Conservation (phyloP, 305 asterid species). For the Coffea humblotiana region DNA sequence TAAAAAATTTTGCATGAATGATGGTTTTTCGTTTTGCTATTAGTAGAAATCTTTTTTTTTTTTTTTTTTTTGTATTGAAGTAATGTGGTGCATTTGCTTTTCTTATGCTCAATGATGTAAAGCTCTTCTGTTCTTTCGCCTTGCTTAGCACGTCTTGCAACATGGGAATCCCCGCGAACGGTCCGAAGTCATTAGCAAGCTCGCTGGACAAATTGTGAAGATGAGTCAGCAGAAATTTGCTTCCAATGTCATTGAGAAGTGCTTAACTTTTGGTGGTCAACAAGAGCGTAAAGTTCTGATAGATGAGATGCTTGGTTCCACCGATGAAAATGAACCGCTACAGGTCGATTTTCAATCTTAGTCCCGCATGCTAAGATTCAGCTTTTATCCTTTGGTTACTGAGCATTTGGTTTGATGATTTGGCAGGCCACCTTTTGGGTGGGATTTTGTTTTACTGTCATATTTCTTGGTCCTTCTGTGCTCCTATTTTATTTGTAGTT, state of each 20-base stretch:
- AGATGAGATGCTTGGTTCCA: slow-evolving; percentile 82
- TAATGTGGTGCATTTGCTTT: not conserved
- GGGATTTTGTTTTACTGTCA: not conserved
- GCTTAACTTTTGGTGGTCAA: slow-evolving; percentile 64
- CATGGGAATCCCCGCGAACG: slow-evolving; percentile 75
- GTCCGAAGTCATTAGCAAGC: slow-evolving; percentile 59
- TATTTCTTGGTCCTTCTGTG: not conserved
- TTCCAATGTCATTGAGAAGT: slow-evolving; percentile 80
- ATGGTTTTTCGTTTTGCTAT: not conserved
- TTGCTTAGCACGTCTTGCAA: slow-evolving; percentile 72
- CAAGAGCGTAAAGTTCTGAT: slow-evolving; percentile 69
- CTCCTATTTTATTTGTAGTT: not conserved
- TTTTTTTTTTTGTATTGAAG: not conserved
- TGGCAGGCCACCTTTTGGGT: not conserved
- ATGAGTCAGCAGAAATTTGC: slow-evolving; percentile 92
- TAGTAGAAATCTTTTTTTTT: not conserved
- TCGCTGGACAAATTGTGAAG: slow-evolving; percentile 78
- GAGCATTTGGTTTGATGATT: not conserved
- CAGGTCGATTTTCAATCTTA: slow-evolving; percentile 46
- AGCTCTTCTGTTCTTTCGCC: slow-evolving; percentile 6
- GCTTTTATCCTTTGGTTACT: not conserved
- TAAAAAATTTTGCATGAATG: not conserved
- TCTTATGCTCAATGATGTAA: not conserved
- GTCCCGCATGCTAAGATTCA: not conserved
- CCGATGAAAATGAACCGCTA: slow-evolving; percentile 75